Conservation (phyloP, 2,329 filamentous ascomycete genomes). For the Talaromyces sp. region DNA sequence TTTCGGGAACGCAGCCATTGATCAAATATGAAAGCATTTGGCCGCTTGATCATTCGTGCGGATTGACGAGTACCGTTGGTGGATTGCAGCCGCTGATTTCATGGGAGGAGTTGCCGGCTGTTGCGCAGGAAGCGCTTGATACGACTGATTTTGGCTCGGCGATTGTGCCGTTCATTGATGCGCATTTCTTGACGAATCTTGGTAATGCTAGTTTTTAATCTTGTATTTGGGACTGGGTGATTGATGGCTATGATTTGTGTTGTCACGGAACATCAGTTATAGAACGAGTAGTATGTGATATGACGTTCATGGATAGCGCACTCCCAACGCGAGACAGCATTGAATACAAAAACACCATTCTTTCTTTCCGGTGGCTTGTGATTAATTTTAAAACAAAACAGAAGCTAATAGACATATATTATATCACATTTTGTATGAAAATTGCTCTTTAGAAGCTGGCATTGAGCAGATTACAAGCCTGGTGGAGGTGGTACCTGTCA, state of each 20-base stretch:
- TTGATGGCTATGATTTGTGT: neutral
- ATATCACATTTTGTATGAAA: slow-evolving; percentile 1
- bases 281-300: neutral
- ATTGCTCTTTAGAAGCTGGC: neutral
- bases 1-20: slow-evolving; percentile 44
- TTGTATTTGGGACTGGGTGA: neutral
- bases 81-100: slow-evolving; percentile 49
- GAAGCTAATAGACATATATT: neutral
- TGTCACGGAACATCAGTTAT: neutral
- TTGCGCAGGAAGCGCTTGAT: slow-evolving; percentile 43
- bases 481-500: slow-evolving; percentile 51
- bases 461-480: slow-evolving; percentile 38
- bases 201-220: slow-evolving; percentile 34
- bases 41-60: slow-evolving; percentile 49
- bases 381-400: neutral
- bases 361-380: neutral
- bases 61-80: slow-evolving; percentile 40
- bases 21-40: slow-evolving; percentile 51
- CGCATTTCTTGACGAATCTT: slow-evolving; percentile 48
- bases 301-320: neutral
- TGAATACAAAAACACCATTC: neutral
- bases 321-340: neutral
- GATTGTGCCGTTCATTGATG: slow-evolving; percentile 49
- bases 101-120: slow-evolving; percentile 48
- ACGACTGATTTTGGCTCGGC: slow-evolving; percentile 47